phyloP scores from a whole-genome alignment of 495 filamentous ascomycete species.

The Bombardia bombarda region DNA sequence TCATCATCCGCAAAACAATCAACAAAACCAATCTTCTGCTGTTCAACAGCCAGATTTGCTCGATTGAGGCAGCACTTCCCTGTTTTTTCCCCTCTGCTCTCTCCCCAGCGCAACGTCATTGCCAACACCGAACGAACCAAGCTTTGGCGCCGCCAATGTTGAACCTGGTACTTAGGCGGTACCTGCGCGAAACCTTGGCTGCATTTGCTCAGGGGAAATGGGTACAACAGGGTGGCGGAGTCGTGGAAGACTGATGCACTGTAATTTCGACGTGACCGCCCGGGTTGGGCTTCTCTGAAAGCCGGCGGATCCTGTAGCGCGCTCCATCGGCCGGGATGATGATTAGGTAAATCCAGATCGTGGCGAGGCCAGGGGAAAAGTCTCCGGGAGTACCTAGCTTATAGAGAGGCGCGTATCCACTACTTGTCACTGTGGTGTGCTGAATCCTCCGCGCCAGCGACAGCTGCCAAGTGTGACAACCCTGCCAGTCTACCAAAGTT shows the following conservation, averaged over 20 bases:
- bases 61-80: too few relatives aligned
- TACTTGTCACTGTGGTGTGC: background rate
- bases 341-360: constrained; percentile 8
- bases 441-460: background rate
- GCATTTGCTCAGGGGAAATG: constrained; percentile 9
- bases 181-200: constrained; percentile 9
- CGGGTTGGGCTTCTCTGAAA: constrained; percentile 4
- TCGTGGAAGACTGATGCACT: constrained; percentile 9
- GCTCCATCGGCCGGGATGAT: background rate
- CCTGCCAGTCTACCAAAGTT: background rate
- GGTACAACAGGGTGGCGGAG: constrained; percentile 16
- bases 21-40: too few relatives aligned
- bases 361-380: constrained; percentile 12
- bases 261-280: constrained; percentile 12
- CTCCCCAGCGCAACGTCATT: constrained; percentile 1
- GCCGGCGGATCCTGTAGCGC: constrained; percentile 1
- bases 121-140: constrained; percentile 2
- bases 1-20: too few relatives aligned
- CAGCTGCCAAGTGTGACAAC: constrained; percentile 7
- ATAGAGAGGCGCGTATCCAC: background rate
- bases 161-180: constrained; percentile 2
- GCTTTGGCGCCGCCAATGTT: constrained; percentile 1
- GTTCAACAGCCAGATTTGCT: too few relatives aligned
- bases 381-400: background rate
- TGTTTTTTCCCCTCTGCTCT: constrained; percentile 3